phyloP scores from a whole-genome alignment of 108 stramenopile genomes.

The Skeletonema costatum region DNA sequence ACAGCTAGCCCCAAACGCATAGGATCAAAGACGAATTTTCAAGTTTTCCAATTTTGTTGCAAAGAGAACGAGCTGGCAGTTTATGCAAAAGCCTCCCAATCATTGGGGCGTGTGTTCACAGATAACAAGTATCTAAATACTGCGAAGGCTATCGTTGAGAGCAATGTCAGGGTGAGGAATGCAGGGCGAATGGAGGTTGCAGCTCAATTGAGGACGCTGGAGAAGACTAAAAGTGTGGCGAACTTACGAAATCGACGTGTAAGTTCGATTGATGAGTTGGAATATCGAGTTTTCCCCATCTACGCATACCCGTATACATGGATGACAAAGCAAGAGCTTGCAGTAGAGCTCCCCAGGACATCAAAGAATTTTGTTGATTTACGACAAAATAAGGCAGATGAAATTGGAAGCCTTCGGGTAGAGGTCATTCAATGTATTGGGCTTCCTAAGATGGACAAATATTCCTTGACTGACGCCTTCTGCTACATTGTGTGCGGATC shows the following conservation, averaged over 20 bases:
- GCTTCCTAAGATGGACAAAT: constrained; percentile 58
- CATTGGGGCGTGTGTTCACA: neutral
- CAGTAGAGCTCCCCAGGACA: constrained; percentile 45
- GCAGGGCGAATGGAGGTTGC: constrained; percentile 17
- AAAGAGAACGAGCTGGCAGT: constrained; percentile 3
- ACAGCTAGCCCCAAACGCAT: neutral
- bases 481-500: constrained; percentile 65
- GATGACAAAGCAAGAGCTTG: constrained; percentile 59
- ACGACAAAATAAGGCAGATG: constrained; percentile 19
- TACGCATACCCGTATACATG: constrained; percentile 66
- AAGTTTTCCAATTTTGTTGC: constrained; percentile 13
- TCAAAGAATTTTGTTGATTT: constrained; percentile 50
- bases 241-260: neutral
- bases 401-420: constrained; percentile 51
- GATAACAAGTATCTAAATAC: constrained; percentile 12
- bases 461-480: constrained; percentile 57
- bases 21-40: neutral
- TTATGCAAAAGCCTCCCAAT: constrained; percentile 6
- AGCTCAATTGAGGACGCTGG: constrained; percentile 1
- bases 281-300: constrained; percentile 48
- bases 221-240: neutral
- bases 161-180: neutral
- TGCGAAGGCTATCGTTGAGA: neutral
- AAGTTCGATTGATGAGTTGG: neutral
- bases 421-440: constrained; percentile 62